Evolutionary conservation across 768 basidiomycete species (phyloP).

Genomic region (Phanerodontia chrysosporium): DNA sequence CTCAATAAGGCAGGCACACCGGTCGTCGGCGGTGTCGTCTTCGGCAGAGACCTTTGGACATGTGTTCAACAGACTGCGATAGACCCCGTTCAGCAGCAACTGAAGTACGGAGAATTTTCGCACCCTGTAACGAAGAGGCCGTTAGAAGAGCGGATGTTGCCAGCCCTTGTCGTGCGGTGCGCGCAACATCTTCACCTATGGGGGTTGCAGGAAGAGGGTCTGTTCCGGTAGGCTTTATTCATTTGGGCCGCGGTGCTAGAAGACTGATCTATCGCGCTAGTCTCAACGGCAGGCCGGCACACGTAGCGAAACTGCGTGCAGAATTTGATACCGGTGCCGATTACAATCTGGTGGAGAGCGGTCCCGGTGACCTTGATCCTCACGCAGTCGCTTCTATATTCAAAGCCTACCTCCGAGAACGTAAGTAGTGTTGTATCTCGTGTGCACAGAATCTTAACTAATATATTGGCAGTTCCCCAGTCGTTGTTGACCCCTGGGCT

Average conservation of each 20-base stretch:
- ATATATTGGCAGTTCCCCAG: conserved; percentile 66
- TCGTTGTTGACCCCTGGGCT: conserved; percentile 75
- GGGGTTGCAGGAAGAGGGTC: conserved; percentile 83
- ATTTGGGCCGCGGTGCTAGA: conserved; percentile 8
- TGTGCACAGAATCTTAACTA: conserved; percentile 11
- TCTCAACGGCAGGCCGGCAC: conserved; percentile 78
- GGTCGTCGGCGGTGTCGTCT: conserved; percentile 51
- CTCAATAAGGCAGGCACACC: conserved; percentile 30
- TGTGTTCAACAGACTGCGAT: conserved; percentile 58
- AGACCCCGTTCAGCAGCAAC: conserved; percentile 7
- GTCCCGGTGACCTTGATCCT: conserved; percentile 87
- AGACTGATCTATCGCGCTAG: conserved; percentile 32
- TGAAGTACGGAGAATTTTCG: conserved; percentile 2
- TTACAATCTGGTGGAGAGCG: conserved; percentile 73
- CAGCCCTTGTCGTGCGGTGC: conserved; percentile 78
- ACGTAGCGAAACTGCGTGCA: conserved; percentile 65
- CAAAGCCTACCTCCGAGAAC: conserved; percentile 88
- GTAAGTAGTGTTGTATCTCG: conserved; percentile 46
- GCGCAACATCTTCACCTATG: conserved; percentile 77
- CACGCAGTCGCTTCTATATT: conserved; percentile 92
- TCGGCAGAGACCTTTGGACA: conserved; percentile 53
- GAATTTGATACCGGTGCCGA: conserved; percentile 93
- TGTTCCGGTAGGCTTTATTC: conserved; percentile 57
- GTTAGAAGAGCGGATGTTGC: conserved; percentile 39
- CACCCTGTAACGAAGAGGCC: conserved; percentile 7